These are phyloP conservation scores for Cryphonectria carpinicola DNA, from an alignment of 2,329 filamentous ascomycete genomes.

Conservation along the genomic window DNA sequence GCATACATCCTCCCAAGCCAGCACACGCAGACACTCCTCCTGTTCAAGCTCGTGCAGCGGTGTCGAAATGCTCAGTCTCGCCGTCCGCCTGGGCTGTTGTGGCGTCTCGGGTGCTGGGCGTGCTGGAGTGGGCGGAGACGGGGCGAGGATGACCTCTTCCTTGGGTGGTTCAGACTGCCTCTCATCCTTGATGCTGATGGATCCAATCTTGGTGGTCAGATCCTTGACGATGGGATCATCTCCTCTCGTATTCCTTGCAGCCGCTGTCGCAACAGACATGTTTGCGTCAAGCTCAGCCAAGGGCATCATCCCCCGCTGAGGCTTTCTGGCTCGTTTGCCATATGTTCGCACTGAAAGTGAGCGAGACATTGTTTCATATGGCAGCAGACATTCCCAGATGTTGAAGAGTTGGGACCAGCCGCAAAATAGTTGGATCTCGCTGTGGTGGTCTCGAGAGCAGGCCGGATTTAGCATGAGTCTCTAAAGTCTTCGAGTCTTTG, in stretches of 20 bases:
- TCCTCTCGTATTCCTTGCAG: slow-evolving; percentile 32
- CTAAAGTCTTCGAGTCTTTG: neutral
- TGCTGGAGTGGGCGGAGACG: neutral
- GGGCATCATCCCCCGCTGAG: slow-evolving; percentile 36
- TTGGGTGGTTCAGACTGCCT: neutral
- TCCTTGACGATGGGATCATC: slow-evolving; percentile 31
- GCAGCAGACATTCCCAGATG: slow-evolving; percentile 20
- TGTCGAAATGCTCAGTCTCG: neutral
- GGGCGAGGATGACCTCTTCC: neutral
- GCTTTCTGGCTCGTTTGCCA: slow-evolving; percentile 52
- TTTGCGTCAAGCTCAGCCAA: slow-evolving; percentile 37
- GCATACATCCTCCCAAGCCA: slow-evolving; percentile 63
- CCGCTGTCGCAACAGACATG: slow-evolving; percentile 34
- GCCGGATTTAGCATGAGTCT: neutral
- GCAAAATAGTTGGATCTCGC: neutral
- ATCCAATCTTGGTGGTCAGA: slow-evolving; percentile 33
- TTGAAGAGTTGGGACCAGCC: neutral
- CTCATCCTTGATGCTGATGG: slow-evolving; percentile 29
- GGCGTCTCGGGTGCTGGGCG: slow-evolving; percentile 16
- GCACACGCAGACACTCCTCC: slow-evolving; percentile 43
- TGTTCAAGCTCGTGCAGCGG: slow-evolving; percentile 19
- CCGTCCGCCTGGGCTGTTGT: neutral
- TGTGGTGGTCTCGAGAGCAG: neutral
- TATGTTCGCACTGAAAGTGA: slow-evolving; percentile 40
- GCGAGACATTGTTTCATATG: slow-evolving; percentile 28